Percentiles rank a stretch among this genome's conserved stretches.
These are phyloP conservation scores for Aspergillus nidulans DNA, from an alignment of 495 filamentous ascomycete genomes.

Conservation along the genomic window DNA sequence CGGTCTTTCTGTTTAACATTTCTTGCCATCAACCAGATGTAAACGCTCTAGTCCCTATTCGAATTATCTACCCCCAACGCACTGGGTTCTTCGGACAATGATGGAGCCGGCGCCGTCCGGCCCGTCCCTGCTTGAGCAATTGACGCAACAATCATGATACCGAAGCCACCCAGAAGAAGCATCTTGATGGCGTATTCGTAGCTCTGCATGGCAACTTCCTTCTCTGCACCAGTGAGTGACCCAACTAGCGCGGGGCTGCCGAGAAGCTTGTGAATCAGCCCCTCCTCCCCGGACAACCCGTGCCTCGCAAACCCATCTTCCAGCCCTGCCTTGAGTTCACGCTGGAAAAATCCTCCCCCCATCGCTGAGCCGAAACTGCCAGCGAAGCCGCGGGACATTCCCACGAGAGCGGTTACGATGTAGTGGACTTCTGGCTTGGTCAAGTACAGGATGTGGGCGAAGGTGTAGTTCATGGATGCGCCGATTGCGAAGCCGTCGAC, in stretches of 20 bases:
- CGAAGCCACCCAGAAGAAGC: slow-evolving; percentile 55
- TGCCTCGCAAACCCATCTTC: slow-evolving; percentile 54
- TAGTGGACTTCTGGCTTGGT: slow-evolving; percentile 58
- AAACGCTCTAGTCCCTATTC: neutral
- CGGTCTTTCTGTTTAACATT: neutral
- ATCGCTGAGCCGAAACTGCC: slow-evolving; percentile 72
- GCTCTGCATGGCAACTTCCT: slow-evolving; percentile 54
- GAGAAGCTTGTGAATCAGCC: slow-evolving; percentile 58
- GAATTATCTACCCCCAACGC: neutral
- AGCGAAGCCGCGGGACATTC: slow-evolving; percentile 71
- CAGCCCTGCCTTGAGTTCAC: slow-evolving; percentile 52
- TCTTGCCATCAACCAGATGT: neutral
- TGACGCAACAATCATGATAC: slow-evolving; percentile 49
- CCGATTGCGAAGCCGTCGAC: slow-evolving; percentile 66
- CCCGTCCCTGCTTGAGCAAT: slow-evolving; percentile 65
- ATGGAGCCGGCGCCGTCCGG: slow-evolving; percentile 38
- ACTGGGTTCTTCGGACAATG: slow-evolving; percentile 3
- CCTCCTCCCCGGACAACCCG: slow-evolving; percentile 39
- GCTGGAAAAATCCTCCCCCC: slow-evolving; percentile 68
- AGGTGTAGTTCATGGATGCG: slow-evolving; percentile 67
- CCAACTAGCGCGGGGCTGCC: slow-evolving; percentile 64
- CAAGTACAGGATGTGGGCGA: slow-evolving; percentile 71
- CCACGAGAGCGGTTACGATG: slow-evolving; percentile 63
- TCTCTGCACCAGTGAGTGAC: slow-evolving; percentile 48
- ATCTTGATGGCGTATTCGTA: slow-evolving; percentile 57